Percentiles rank a stretch among this genome's conserved stretches.
Conservation (phyloP, 805 yeast species). For the Tetrapisispora fleetii region DNA sequence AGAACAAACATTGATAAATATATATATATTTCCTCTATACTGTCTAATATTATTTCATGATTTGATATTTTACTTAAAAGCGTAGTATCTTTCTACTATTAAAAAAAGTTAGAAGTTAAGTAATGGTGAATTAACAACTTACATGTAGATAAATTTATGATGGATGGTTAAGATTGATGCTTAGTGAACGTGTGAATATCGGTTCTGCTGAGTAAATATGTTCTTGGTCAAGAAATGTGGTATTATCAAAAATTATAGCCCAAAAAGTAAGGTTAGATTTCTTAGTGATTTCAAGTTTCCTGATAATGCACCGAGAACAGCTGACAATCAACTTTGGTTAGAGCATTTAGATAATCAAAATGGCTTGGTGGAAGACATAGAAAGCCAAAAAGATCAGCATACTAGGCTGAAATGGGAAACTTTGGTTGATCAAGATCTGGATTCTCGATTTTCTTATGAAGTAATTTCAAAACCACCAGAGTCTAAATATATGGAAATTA, state of each 20-base stretch:
- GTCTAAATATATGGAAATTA: conserved; percentile 13
- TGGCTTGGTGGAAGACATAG: not conserved
- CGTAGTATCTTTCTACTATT: no score
- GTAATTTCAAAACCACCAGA: conserved; percentile 17
- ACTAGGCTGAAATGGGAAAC: not conserved
- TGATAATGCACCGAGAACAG: conserved; percentile 34
- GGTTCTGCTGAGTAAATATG: not conserved
- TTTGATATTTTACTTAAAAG: no score
- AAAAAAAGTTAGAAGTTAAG: not conserved
- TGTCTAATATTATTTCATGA: no score
- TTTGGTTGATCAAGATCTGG: not conserved
- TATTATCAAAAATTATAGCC: not conserved
- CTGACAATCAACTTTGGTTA: conserved; percentile 37
- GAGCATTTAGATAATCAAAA: conserved; percentile 11
- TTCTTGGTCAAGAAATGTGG: not conserved
- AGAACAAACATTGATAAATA: no score
- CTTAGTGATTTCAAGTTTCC: conserved; percentile 14
- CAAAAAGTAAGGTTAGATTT: not conserved
- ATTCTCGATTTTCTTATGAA: conserved; percentile 6
- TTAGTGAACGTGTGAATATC: no score
- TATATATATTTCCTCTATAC: no score
- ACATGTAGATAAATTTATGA: no score
- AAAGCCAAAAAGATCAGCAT: not conserved
- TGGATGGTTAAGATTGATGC: not conserved
- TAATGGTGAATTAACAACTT: no score